phyloP scores from a whole-genome alignment of 306 rosid species.

The Citrullus amarus region DNA sequence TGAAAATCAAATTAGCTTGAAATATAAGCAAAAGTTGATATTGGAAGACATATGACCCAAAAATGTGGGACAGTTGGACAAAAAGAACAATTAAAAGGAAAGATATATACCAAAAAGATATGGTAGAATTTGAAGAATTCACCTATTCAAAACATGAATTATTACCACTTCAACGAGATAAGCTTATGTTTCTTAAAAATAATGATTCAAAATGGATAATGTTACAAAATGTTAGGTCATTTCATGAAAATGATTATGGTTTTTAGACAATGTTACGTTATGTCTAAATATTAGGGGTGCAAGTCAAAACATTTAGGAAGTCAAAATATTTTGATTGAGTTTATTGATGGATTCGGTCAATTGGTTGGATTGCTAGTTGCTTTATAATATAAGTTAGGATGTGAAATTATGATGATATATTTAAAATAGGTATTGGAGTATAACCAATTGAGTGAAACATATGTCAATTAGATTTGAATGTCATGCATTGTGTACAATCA shows the following conservation, averaged over 20 bases:
- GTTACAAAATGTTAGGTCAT: neutral
- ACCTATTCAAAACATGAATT: neutral
- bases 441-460: too few species aligned
- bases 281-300: too few species aligned
- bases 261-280: too few species aligned
- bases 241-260: neutral
- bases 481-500: too few species aligned
- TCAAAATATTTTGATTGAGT: too few species aligned
- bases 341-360: too few species aligned
- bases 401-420: too few species aligned
- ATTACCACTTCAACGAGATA: neutral
- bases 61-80: neutral
- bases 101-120: neutral
- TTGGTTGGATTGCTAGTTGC: too few species aligned
- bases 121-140: neutral
- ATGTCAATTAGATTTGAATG: too few species aligned
- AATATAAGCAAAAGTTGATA: neutral
- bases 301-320: neutral
- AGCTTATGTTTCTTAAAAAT: neutral
- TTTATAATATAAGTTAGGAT: too few species aligned
- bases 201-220: neutral
- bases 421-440: too few species aligned
- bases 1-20: neutral
- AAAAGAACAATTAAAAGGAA: neutral
- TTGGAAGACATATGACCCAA: conserved; percentile 5